Evolutionary conservation across 2,329 filamentous ascomycete species (phyloP).

Genomic region (Catunica adiposa): DNA sequence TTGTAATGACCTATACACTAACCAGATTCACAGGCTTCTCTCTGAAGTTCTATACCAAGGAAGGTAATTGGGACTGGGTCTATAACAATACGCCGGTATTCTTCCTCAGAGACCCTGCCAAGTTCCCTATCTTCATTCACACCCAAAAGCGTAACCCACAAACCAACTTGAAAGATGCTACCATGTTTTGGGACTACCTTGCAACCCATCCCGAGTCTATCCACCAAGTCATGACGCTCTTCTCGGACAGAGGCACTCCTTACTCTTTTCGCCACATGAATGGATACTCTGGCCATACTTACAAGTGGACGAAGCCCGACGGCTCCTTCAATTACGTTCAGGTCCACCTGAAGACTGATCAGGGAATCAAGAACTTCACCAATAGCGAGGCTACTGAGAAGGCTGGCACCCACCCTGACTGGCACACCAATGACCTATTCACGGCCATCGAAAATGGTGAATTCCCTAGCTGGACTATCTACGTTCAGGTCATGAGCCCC

Average conservation of each 20-base stretch:
- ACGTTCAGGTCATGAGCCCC: conserved; percentile 45
- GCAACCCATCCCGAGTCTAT: conserved; percentile 44
- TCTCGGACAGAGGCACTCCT: conserved; percentile 49
- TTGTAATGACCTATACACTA: background rate
- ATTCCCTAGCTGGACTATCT: conserved; percentile 45
- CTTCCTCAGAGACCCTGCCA: conserved; percentile 57
- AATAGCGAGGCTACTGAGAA: conserved; percentile 39
- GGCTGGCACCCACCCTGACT: conserved; percentile 43
- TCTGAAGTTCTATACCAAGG: conserved; percentile 54
- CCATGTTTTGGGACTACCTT: conserved; percentile 35
- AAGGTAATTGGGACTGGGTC: conserved; percentile 58
- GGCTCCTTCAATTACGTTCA: conserved; percentile 51
- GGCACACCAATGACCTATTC: conserved; percentile 46
- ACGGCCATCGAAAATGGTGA: conserved; percentile 45
- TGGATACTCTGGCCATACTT: conserved; percentile 50
- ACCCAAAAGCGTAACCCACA: conserved; percentile 61
- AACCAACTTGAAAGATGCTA: conserved; percentile 54
- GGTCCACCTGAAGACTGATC: conserved; percentile 46
- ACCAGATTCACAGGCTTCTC: conserved; percentile 36
- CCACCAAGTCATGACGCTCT: conserved; percentile 49
- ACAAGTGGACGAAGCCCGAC: conserved; percentile 49
- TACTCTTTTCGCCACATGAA: conserved; percentile 51
- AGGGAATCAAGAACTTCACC: conserved; percentile 43
- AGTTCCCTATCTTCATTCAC: conserved; percentile 62
- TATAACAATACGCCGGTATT: conserved; percentile 66